Evolutionary conservation across 208 protist genomes (phyloP).

Genomic region (Trichomonas tenax): DNA sequence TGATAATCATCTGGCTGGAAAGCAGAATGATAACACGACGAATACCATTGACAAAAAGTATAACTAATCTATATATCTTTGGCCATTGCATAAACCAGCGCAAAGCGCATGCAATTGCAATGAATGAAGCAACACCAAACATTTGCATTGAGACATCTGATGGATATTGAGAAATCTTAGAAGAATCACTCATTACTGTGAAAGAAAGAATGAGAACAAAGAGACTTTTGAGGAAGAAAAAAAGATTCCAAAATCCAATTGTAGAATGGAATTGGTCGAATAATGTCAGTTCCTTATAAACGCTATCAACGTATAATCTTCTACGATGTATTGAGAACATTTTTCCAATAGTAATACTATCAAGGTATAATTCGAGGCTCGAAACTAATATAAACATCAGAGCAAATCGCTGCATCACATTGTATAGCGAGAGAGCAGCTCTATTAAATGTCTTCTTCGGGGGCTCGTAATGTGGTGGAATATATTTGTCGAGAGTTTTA

Average conservation of each 20-base stretch:
- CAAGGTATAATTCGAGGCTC: background rate
- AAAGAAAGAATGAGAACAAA: background rate
- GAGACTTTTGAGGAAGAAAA: background rate
- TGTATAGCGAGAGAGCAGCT: background rate
- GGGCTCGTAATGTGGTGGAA: background rate
- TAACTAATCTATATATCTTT: background rate
- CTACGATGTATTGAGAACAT: background rate
- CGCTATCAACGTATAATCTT: too few relatives aligned
- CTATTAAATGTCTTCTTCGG: background rate
- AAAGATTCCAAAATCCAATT: constrained; percentile 6
- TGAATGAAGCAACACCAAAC: background rate
- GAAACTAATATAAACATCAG: background rate
- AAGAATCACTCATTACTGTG: background rate
- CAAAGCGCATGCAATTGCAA: background rate
- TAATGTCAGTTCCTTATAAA: background rate
- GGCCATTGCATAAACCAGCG: background rate
- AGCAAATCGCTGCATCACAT: background rate
- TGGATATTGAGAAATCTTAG: background rate
- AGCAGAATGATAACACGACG: background rate
- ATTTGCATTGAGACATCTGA: background rate
- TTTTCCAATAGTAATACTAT: background rate
- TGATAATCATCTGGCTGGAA: background rate
- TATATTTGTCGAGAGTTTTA: background rate
- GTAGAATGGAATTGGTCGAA: background rate
- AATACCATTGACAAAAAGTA: background rate